A percentile compares a stretch with the other conserved stretches of the same genome.
Conservation (phyloP, 495 filamentous ascomycete genomes). For the Trichoderma erinaceum region DNA sequence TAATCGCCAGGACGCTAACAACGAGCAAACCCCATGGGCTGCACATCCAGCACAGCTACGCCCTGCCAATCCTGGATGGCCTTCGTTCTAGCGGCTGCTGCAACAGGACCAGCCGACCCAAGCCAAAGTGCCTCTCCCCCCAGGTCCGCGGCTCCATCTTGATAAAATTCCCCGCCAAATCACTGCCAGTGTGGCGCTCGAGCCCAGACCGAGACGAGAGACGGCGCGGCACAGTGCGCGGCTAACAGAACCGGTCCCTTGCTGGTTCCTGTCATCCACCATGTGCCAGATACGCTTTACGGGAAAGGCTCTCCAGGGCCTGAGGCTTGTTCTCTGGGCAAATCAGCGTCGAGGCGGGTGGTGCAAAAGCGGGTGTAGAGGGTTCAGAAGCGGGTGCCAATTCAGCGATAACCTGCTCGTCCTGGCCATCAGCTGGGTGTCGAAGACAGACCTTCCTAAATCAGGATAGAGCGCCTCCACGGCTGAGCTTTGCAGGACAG, state of each 20-base stretch:
- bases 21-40: conserved; percentile 6
- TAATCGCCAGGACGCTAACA: conserved; percentile 1
- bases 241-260: not conserved
- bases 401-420: not conserved
- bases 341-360: not conserved
- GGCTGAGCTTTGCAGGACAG: not conserved
- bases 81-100: not conserved
- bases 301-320: not conserved
- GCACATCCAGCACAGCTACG: not conserved
- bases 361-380: not conserved
- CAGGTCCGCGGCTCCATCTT: conserved; percentile 3
- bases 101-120: conserved; percentile 2
- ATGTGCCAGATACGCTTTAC: not conserved
- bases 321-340: not conserved
- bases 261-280: conserved; percentile 9
- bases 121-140: not conserved
- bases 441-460: conserved; percentile 1
- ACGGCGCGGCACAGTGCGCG: conserved; percentile 9
- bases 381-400: not conserved
- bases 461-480: not conserved
- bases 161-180: conserved; percentile 9
- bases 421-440: not conserved
- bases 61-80: not conserved
- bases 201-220: conserved; percentile 7
- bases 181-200: conserved; percentile 9